Percentiles rank a stretch among this genome's conserved stretches.
These are phyloP conservation scores for Solanum stenotomum DNA, from an alignment of 257 asterid species.

Conservation along the genomic window DNA sequence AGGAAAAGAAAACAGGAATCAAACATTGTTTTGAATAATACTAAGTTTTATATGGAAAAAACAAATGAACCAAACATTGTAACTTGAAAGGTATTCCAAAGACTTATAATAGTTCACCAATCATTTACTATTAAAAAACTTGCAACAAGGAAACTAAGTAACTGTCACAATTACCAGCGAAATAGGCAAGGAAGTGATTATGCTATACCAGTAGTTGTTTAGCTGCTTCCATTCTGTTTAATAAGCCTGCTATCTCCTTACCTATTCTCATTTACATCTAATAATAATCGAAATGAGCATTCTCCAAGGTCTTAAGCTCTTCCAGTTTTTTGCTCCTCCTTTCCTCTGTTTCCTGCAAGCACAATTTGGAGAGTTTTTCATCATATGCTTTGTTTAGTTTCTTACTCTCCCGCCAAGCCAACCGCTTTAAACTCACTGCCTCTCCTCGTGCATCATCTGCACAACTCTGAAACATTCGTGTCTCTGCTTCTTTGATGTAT, in stretches of 20 bases:
- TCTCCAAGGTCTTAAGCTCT: slow-evolving; percentile 64
- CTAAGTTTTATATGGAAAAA: not conserved
- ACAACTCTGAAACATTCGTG: slow-evolving; percentile 71
- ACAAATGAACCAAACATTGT: not conserved
- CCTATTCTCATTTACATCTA: slow-evolving; percentile 85
- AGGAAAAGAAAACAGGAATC: not conserved
- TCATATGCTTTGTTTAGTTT: slow-evolving; percentile 60
- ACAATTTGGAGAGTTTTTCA: slow-evolving; percentile 47
- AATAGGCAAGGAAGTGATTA: not conserved
- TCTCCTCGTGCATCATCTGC: slow-evolving; percentile 82
- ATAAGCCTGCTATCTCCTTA: slow-evolving; percentile 73
- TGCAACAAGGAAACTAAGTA: not conserved
- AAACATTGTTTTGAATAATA: not conserved
- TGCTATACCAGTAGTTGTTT: slow-evolving; percentile 58
- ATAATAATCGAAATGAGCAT: slow-evolving; percentile 63
- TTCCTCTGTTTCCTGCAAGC: slow-evolving; percentile 55
- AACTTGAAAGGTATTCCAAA: not conserved
- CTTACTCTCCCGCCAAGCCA: slow-evolving; percentile 51
- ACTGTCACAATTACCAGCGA: not conserved
- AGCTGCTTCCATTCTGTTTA: slow-evolving; percentile 85
- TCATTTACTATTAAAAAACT: not conserved
- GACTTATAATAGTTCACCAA: not conserved
- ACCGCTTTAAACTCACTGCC: slow-evolving; percentile 42
- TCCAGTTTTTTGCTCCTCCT: slow-evolving; percentile 51
- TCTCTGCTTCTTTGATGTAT: slow-evolving; percentile 77